Conservation (phyloP, 257 asterid species). For the Solanum acaule region DNA sequence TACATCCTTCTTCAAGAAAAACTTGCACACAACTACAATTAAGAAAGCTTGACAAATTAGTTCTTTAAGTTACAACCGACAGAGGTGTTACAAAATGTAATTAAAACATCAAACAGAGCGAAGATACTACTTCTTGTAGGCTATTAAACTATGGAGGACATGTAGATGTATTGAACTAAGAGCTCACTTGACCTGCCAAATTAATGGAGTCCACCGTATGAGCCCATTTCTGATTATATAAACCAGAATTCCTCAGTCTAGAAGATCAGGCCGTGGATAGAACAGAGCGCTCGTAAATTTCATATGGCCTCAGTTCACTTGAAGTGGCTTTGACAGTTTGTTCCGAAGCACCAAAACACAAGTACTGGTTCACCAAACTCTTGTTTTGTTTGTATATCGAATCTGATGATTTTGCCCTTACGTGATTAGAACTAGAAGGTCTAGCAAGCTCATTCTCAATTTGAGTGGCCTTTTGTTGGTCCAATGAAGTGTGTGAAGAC, state of each 20-base stretch:
- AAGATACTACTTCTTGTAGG: background rate
- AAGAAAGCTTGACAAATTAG: background rate
- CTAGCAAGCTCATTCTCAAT: slow-evolving; percentile 35
- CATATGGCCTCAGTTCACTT: slow-evolving; percentile 28
- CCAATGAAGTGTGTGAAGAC: slow-evolving; percentile 56
- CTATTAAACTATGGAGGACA: background rate
- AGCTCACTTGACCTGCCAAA: background rate
- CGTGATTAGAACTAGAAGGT: slow-evolving; percentile 23
- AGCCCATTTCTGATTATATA: background rate
- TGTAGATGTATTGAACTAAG: background rate
- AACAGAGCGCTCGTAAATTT: slow-evolving; percentile 44
- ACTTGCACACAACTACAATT: background rate
- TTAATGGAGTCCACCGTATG: background rate
- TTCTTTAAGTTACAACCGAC: background rate
- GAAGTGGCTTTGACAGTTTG: slow-evolving; percentile 13
- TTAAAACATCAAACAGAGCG: background rate
- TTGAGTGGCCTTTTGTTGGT: slow-evolving; percentile 29
- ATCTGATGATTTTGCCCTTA: background rate
- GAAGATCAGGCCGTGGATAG: slow-evolving; percentile 41
- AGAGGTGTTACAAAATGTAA: background rate
- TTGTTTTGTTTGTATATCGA: slow-evolving; percentile 27
- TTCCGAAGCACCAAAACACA: slow-evolving; percentile 57
- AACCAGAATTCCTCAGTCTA: background rate
- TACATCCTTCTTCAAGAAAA: background rate
- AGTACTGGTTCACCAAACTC: slow-evolving; percentile 46